Evolutionary conservation across 2,329 filamentous ascomycete genomes (phyloP).

Genomic region (Aureobasidium melanogenum): DNA sequence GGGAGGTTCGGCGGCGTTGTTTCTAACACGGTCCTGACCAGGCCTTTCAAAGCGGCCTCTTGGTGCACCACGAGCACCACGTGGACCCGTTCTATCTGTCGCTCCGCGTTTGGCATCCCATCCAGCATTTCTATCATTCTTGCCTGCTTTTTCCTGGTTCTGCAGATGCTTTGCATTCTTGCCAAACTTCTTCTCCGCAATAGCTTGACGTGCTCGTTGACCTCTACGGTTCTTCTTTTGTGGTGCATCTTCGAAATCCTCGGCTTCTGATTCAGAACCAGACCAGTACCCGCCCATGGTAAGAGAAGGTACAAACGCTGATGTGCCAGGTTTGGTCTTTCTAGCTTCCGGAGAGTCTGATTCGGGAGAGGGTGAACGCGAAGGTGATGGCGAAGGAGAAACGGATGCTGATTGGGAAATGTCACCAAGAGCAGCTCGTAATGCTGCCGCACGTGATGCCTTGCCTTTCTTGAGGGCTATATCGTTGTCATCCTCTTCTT

Average conservation of each 20-base stretch:
- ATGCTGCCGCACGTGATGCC: neutral
- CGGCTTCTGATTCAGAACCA: slow-evolving; percentile 63
- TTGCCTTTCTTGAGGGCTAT: slow-evolving; percentile 18
- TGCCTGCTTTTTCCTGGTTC: slow-evolving; percentile 29
- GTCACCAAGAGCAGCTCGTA: slow-evolving; percentile 15
- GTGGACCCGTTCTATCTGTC: slow-evolving; percentile 18
- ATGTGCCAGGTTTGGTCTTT: slow-evolving; percentile 26
- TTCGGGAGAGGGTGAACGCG: slow-evolving; percentile 14
- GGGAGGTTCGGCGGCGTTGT: slow-evolving; percentile 10
- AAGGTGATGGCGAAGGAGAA: slow-evolving; percentile 20
- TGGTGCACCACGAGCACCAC: slow-evolving; percentile 17
- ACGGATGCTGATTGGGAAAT: slow-evolving; percentile 18
- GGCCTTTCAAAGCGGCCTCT: slow-evolving; percentile 14
- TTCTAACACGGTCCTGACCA: slow-evolving; percentile 21
- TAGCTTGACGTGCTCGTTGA: slow-evolving; percentile 66
- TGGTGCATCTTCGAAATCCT: slow-evolving; percentile 43
- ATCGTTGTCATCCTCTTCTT: slow-evolving; percentile 21
- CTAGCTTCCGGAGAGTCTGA: slow-evolving; percentile 18
- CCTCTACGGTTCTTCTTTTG: slow-evolving; percentile 65
- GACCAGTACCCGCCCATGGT: slow-evolving; percentile 72
- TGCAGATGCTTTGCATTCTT: slow-evolving; percentile 59
- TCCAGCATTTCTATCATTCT: slow-evolving; percentile 37
- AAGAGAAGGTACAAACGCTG: slow-evolving; percentile 64
- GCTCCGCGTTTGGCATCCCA: slow-evolving; percentile 54
- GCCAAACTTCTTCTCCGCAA: slow-evolving; percentile 75